Base-by-base conservation (phyloP, 2,329 filamentous ascomycete genomes). In the Aspergillus luchuensis region DNA sequence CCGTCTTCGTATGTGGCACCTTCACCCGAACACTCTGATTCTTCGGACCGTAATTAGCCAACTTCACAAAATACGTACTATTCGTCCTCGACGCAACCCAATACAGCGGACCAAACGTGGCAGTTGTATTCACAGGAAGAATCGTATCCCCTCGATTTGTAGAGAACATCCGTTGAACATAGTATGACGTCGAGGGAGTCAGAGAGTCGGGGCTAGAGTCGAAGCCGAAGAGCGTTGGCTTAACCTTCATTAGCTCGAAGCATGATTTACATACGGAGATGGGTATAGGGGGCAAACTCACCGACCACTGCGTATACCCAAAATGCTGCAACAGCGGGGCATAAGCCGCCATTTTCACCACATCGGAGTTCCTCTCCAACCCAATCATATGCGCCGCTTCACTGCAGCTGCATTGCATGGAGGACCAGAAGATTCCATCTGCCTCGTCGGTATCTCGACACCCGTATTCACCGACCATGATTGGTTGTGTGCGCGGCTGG, bases 351-450 rank as follows among this genome's bases (percentile, higher is more conserved):
- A 76, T 69, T 54, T 71, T 70, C 2, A 78, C 71, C 2, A 76
- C 67, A 52, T 78, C 72, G 3, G 73, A 73, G 59, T 78, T 78
- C 21, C 75, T 65, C 61, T 76, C 72, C 54, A 74, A 66, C 1
- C 87, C 85, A 61, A 90, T 84, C 57, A 90, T 80, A 56, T 84
- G 87, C 8, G 90, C 80, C 8, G 86, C 87, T 71, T 91, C 88
- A 13, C 83, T 84, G 7, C 90, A 85, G 36, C 83, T 80, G 17
- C 86, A 86, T 51, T 70, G 71, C 66, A 75, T 68, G 33, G 66
- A 73, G 1, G 68, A 62, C 69, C 70, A 70, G 52, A 64, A 70
- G 1, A 60, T 57, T 2, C 68, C 67, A 17, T 62, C 54, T 1
- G 65, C 53, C 17, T 56, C 19, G 8, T 55, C 59, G 1, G 64